Evolutionary conservation across 179 eudicot species (phyloP).

Genomic region (Corrigiola litoralis): DNA sequence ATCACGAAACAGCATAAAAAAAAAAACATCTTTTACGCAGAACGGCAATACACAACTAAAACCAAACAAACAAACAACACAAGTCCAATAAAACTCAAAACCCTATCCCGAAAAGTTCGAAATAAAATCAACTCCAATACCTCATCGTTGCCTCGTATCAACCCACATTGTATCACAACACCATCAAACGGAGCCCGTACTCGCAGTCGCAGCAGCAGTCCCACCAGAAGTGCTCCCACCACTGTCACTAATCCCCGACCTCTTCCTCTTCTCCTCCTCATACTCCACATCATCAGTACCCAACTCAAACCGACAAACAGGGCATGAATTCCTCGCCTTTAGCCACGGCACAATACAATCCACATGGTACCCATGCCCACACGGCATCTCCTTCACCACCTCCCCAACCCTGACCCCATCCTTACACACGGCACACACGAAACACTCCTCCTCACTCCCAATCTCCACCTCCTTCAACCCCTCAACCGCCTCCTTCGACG

Average conservation of each 20-base stretch:
- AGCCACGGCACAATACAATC: constrained; percentile 87
- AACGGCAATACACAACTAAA: too few species aligned
- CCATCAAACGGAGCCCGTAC: too few species aligned
- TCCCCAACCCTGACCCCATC: constrained; percentile 62
- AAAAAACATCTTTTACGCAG: too few species aligned
- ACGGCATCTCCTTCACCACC: constrained; percentile 60
- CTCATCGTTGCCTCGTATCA: too few species aligned
- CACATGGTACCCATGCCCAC: constrained; percentile 80
- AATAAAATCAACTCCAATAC: too few species aligned
- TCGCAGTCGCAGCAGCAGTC: background rate
- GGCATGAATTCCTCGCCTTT: constrained; percentile 70
- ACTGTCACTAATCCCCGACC: background rate
- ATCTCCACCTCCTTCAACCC: constrained; percentile 38
- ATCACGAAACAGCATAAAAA: too few species aligned
- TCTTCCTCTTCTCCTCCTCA: constrained; percentile 62
- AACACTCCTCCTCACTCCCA: constrained; percentile 23
- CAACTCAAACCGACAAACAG: constrained; percentile 83
- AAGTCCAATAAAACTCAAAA: too few species aligned
- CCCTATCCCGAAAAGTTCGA: too few species aligned
- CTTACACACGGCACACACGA: constrained; percentile 70
- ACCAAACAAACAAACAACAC: too few species aligned
- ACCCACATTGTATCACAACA: too few species aligned
- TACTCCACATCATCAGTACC: constrained; percentile 78
- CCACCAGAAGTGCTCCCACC: constrained; percentile 8
- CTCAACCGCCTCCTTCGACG: constrained; percentile 51